Percentiles rank a stretch among this genome's conserved stretches.
phyloP scores from a whole-genome alignment of 2,329 filamentous ascomycete species.

The Alternaria sp. region DNA sequence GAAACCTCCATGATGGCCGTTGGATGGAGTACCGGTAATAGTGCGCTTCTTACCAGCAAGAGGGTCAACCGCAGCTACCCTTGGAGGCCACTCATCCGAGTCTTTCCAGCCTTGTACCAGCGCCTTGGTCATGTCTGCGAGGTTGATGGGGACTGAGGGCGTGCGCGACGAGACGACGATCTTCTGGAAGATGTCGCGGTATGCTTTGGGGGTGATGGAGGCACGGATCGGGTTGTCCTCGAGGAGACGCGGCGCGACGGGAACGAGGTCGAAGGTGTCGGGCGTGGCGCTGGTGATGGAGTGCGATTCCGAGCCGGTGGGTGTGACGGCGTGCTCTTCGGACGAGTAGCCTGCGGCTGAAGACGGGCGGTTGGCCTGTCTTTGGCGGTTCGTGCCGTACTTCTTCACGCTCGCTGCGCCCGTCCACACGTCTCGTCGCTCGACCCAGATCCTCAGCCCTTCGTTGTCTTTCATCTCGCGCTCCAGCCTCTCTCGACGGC shows the following conservation, averaged over 20 bases:
- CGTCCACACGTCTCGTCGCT: slow-evolving; percentile 83
- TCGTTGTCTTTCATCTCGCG: slow-evolving; percentile 71
- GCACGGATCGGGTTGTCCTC: slow-evolving; percentile 76
- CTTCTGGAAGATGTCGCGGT: slow-evolving; percentile 87
- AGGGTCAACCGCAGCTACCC: slow-evolving; percentile 57
- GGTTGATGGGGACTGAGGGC: slow-evolving; percentile 86
- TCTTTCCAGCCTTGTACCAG: slow-evolving; percentile 92
- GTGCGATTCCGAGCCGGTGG: slow-evolving; percentile 9
- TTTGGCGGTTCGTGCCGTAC: slow-evolving; percentile 24
- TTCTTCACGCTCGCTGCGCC: slow-evolving; percentile 65
- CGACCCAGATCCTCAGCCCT: slow-evolving; percentile 79
- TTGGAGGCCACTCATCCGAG: slow-evolving; percentile 90
- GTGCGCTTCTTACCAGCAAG: slow-evolving; percentile 49
- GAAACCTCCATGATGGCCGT: slow-evolving; percentile 34
- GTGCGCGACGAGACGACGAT: slow-evolving; percentile 80
- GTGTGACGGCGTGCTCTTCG: slow-evolving; percentile 10
- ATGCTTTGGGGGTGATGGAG: slow-evolving; percentile 74
- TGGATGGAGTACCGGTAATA: slow-evolving; percentile 15
- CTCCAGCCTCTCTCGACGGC: slow-evolving; percentile 46
- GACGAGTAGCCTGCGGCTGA: slow-evolving; percentile 14
- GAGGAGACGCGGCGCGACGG: slow-evolving; percentile 75
- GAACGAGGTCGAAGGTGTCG: slow-evolving; percentile 60
- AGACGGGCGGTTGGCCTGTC: neutral
- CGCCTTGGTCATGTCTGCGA: slow-evolving; percentile 78
- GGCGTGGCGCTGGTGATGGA: slow-evolving; percentile 9